A percentile compares a stretch with the other conserved stretches of the same genome.
Evolutionary conservation across 208 protist genomes (phyloP).

Genomic region (Wallacemonas sp.): DNA sequence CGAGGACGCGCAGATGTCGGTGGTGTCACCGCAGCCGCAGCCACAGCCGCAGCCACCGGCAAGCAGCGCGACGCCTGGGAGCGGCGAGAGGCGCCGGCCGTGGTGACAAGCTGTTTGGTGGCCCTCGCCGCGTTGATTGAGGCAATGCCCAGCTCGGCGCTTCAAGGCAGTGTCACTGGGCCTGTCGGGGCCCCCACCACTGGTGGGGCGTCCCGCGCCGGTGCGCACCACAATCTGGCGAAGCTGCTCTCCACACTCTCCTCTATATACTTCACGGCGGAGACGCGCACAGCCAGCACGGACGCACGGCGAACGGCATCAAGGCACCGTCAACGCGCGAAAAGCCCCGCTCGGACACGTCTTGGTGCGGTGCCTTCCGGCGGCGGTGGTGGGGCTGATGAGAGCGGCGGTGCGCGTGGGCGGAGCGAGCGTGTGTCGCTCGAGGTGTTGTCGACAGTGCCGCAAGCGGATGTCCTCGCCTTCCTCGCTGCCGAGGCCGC

Average conservation of each 20-base stretch:
- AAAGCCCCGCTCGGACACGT: too few relatives aligned
- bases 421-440: slow-evolving; percentile 7
- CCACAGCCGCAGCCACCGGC: neutral
- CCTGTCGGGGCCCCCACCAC: too few relatives aligned
- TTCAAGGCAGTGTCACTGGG: neutral
- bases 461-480: neutral
- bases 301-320: too few relatives aligned
- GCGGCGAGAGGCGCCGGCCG: neutral
- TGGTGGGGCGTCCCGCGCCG: too few relatives aligned
- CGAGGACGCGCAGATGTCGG: neutral
- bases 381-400: too few relatives aligned
- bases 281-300: too few relatives aligned
- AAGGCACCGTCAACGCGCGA: too few relatives aligned
- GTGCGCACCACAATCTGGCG: too few relatives aligned
- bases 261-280: too few relatives aligned
- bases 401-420: too few relatives aligned
- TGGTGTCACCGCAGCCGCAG: neutral
- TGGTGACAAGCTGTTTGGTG: neutral
- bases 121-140: slow-evolving; percentile 2
- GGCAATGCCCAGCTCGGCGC: neutral
- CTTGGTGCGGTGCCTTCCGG: too few relatives aligned
- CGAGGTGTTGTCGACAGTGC: neutral
- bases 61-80: neutral
- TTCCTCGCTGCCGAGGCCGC: neutral
- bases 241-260: too few relatives aligned